Conservation (phyloP, 768 basidiomycete genomes). For the Russula dissimulans region DNA sequence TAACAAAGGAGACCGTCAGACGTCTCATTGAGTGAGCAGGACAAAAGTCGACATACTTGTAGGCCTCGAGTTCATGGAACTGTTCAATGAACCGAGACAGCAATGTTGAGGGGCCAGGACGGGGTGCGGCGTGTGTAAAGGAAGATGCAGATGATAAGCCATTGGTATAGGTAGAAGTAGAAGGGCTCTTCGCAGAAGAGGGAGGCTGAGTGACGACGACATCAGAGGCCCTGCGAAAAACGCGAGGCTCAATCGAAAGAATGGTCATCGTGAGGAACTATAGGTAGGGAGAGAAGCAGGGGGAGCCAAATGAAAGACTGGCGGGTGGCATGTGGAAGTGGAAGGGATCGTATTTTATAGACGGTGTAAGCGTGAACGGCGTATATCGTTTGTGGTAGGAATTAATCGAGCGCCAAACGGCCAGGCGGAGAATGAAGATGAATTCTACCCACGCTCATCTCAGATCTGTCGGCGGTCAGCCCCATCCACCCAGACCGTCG, state of each 20-base stretch:
- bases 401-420: background rate
- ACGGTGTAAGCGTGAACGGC: background rate
- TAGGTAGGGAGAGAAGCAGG: background rate
- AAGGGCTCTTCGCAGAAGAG: background rate
- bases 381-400: background rate
- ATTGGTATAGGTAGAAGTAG: background rate
- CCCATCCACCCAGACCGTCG: background rate
- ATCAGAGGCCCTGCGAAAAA: background rate
- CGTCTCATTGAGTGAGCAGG: background rate
- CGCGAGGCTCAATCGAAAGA: constrained; percentile 12
- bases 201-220: background rate
- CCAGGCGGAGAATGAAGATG: background rate
- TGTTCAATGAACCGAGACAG: constrained; percentile 50
- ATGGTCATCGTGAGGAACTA: constrained; percentile 13
- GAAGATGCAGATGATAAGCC: background rate
- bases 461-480: constrained; percentile 8
- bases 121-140: background rate
- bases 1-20: constrained; percentile 24
- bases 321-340: background rate
- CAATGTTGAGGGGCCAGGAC: constrained; percentile 26
- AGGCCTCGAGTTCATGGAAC: constrained; percentile 50
- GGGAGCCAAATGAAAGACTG: background rate
- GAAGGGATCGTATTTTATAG: constrained; percentile 5
- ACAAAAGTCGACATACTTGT: constrained; percentile 39
- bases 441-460: background rate